Base-by-base conservation (phyloP, 2,329 filamentous ascomycete species). In the Diplodia intermedia region DNA sequence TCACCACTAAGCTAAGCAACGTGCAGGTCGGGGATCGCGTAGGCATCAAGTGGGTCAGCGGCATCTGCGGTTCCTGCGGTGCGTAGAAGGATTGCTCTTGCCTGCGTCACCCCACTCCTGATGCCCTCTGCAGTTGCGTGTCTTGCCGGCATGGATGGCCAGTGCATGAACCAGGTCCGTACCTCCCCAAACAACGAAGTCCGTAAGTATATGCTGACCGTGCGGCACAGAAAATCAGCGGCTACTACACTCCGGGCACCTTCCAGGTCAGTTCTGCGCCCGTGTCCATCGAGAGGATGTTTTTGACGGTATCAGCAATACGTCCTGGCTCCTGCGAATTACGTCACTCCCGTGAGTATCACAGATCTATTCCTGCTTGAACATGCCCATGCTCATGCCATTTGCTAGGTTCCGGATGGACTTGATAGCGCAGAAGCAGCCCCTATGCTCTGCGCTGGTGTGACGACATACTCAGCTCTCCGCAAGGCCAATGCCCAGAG, bases 211-310 rank as follows among this genome's bases (percentile, higher is more conserved):
- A 15, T 33, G 33, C 31, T 62, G 50, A 65, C 31, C 33, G 29
- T 43, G 38, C 12, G 33, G 23, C 3, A 36, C 50, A 79, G 75
- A 79, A 80, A 78, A 72, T 91, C 60, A 88, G 85, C 0, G 89
- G 89, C 5, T 91, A 90, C 79, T 90, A 87, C 75, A 87, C 85
- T 0, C 89, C 89, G 0, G 89, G 89, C 47, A 91, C 89, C n/a
- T 91, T 91, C 75, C 89, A 68, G 29, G 65, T 57, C 4, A n/a
- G 38, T 23, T 14, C 3, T 3, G 18, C 20, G 40, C 14, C n/a
- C 26, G 5, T 6, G 7, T 6, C 12, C 31, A 5, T 23, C 26
- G 3, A 4, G 9, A 20, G 14, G 29, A 38, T 15, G 2, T 26
- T 33, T 33, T n/a, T 47, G 38, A 57, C 50, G 38, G 9, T 18